These are phyloP conservation scores for Myriosclerotinia duriaeana DNA, from an alignment of 2,329 filamentous ascomycete genomes.

Conservation along the genomic window DNA sequence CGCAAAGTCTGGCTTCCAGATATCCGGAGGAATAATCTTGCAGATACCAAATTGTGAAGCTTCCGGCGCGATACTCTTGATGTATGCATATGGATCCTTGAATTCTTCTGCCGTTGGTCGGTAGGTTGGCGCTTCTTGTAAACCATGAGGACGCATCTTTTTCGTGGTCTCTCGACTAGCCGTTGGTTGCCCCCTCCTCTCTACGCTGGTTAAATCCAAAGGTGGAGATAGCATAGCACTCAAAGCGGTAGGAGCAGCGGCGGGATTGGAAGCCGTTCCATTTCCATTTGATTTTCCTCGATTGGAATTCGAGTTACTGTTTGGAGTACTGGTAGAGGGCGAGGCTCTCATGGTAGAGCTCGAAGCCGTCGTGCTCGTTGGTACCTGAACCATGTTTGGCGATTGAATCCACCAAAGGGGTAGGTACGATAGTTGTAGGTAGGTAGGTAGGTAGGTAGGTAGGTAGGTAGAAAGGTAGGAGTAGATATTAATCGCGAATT, in stretches of 20 bases:
- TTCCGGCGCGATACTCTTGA: conserved; percentile 85
- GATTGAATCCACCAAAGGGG: conserved; percentile 16
- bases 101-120: conserved; percentile 90
- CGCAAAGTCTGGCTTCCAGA: conserved; percentile 92
- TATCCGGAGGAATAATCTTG: conserved; percentile 91
- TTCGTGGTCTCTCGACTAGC: conserved; percentile 74
- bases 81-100: conserved; percentile 89
- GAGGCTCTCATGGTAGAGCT: conserved; percentile 34
- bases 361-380: conserved; percentile 34
- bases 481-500: conserved; percentile 12
- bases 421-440: not conserved
- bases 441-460: not conserved
- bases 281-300: conserved; percentile 36
- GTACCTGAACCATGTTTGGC: conserved; percentile 40
- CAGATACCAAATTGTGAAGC: conserved; percentile 86
- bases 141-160: conserved; percentile 75
- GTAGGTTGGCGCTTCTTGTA: conserved; percentile 89
- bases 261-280: conserved; percentile 39
- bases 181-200: conserved; percentile 81
- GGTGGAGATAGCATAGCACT: conserved; percentile 48
- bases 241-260: conserved; percentile 37
- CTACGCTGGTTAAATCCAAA: conserved; percentile 84
- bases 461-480: not conserved
- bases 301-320: conserved; percentile 32
- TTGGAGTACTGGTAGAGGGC: conserved; percentile 35